Conservation (phyloP, 306 rosid species). For the Acacia melanoxylon region DNA sequence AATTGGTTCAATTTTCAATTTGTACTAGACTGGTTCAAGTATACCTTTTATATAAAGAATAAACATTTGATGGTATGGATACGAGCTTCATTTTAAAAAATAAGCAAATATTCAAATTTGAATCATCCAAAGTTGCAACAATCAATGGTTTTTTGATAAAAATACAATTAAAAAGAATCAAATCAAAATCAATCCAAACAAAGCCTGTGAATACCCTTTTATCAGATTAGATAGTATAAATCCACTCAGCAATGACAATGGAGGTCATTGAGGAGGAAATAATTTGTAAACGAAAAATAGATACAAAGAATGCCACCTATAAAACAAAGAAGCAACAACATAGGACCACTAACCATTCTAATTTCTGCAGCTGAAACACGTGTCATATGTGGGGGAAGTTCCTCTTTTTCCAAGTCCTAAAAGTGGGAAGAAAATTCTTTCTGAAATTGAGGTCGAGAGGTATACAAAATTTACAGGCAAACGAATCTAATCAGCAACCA, state of each 20-base stretch:
- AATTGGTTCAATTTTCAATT: not conserved
- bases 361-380: constrained; percentile 80
- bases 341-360: constrained; percentile 57
- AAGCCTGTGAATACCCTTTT: not conserved
- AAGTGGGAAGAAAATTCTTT: constrained; percentile 11
- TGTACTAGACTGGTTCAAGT: not conserved
- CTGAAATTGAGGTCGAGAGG: constrained; percentile 27
- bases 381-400: constrained; percentile 90
- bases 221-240: not conserved
- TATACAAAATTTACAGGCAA: constrained; percentile 9
- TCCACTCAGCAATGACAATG: not conserved
- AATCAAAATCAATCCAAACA: not conserved
- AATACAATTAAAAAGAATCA: not conserved
- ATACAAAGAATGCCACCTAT: not conserved
- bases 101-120: not conserved
- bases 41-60: not conserved
- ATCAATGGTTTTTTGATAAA: not conserved
- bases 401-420: constrained; percentile 91
- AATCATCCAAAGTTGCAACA: not conserved
- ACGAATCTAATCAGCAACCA: constrained; percentile 32
- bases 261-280: not conserved
- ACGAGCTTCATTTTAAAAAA: not conserved
- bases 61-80: not conserved
- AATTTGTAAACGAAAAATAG: not conserved
- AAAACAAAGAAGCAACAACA: constrained; percentile 8